These are phyloP conservation scores for Sistotremastrum suecicum DNA, from an alignment of 768 basidiomycete genomes.

Conservation along the genomic window DNA sequence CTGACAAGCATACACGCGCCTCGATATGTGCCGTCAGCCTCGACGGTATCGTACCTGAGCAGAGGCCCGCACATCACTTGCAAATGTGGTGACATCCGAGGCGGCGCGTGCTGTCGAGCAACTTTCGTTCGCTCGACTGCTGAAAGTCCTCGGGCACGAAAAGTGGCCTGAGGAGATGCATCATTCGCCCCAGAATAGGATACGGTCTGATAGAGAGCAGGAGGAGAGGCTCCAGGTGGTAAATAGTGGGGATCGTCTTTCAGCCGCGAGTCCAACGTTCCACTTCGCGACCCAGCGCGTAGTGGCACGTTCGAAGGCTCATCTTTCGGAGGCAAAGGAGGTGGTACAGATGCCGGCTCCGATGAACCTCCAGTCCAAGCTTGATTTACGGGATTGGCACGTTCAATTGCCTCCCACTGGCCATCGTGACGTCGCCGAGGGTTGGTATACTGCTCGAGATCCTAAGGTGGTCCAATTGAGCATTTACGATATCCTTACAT, in stretches of 20 bases:
- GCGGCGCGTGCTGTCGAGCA: constrained; percentile 48
- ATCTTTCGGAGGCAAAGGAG: constrained; percentile 37
- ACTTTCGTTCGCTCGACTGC: constrained; percentile 32
- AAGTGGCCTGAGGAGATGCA: neutral
- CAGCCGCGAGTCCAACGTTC: constrained; percentile 11
- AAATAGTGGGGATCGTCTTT: constrained; percentile 18
- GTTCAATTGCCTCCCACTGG: constrained; percentile 37
- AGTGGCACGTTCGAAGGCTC: constrained; percentile 2
- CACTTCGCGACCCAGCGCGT: constrained; percentile 1
- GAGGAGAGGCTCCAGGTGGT: constrained; percentile 1
- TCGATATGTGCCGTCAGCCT: constrained; percentile 65
- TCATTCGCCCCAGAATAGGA: neutral
- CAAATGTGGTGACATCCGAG: constrained; percentile 68
- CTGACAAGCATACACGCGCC: constrained; percentile 84
- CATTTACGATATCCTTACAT: constrained; percentile 3
- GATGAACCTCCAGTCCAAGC: constrained; percentile 41
- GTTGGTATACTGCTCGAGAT: constrained; percentile 11
- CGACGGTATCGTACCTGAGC: constrained; percentile 80
- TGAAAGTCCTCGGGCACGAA: neutral
- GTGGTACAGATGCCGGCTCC: constrained; percentile 36
- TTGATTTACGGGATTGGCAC: constrained; percentile 30
- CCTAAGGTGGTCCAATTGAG: neutral
- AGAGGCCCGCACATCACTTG: constrained; percentile 87
- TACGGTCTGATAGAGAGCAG: constrained; percentile 3
- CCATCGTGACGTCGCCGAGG: constrained; percentile 34